Evolutionary conservation across 345 rosid species (phyloP), one percentile per base, ranked within the genome.

Genomic region (Salix arbutifolia): DNA sequence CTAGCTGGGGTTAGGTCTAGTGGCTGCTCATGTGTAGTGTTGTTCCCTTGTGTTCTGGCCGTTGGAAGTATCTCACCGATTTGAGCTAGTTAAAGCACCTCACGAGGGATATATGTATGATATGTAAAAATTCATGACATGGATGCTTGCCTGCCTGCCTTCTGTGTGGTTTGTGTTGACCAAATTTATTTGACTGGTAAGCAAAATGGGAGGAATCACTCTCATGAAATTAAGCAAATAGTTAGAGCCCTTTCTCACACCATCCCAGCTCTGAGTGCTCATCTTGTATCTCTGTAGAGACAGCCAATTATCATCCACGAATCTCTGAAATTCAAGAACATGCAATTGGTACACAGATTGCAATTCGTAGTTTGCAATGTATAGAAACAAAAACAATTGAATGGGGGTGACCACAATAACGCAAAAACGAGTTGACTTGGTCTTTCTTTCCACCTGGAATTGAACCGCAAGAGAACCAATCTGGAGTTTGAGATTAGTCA

Each of bases 1-100:
- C 78, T 50, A 18, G 77, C 23, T 69, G 65, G 76, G 79, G 53
- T 37, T 13, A 14, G 13, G 38, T 30, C 53, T 7, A 9, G 52
- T 21, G 67, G 26, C 53, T 53, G 74, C 69, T 13, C 69, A 42
- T 17, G 35, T 30, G 23, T n/a, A 35, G 35, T 21, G 35, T 33
- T 33, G 28, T 7, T 18, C 23, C 18, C 38, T 31, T 23, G 19
- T 62, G 73, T 33, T 65, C 0, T 76, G 71, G 80, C 80, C 87
- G 85, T 83, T 71, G 37, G 61, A 28, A 72, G 35, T 67, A 31
- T 71, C 77, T 56, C 84, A 77, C 87, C 83, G 81, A 69, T 66
- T 66, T 19, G 18, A 61, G 25, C 4, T 58, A 50, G 25, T 72
- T 69, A 79, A 69, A 66, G 74, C 80, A 44, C 17, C 25, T 74